These are phyloP conservation scores for Cruciata laevipes DNA, from an alignment of 257 asterid genomes.

Conservation along the genomic window DNA sequence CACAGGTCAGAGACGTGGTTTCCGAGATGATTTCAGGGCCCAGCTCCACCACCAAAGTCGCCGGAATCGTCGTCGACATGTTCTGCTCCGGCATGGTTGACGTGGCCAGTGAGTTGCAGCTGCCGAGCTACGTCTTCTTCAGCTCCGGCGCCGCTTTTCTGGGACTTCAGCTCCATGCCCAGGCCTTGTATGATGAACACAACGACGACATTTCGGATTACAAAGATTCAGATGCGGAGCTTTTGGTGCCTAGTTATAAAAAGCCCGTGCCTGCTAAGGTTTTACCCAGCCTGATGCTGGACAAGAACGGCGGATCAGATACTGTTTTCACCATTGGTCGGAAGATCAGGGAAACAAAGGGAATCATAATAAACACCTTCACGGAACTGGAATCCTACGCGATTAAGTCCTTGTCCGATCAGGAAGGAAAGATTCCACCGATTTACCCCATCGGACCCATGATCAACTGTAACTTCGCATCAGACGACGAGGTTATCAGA, in stretches of 20 bases:
- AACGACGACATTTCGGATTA: slow-evolving; percentile 16
- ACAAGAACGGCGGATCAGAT: slow-evolving; percentile 2
- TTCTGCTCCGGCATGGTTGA: slow-evolving; percentile 35
- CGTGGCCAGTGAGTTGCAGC: slow-evolving; percentile 32
- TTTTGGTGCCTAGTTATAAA: slow-evolving; percentile 10
- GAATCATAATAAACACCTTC: slow-evolving; percentile 27
- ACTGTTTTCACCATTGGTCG: neutral
- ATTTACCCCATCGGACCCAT: slow-evolving; percentile 23
- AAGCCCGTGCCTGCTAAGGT: slow-evolving; percentile 24
- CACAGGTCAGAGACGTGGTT: slow-evolving; percentile 29
- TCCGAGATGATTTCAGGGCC: neutral
- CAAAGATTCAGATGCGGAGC: slow-evolving; percentile 15
- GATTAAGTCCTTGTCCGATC: slow-evolving; percentile 4
- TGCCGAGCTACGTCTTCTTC: slow-evolving; percentile 38
- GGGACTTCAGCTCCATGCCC: slow-evolving; percentile 20
- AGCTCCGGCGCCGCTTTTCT: slow-evolving; percentile 41
- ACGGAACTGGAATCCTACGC: slow-evolving; percentile 19
- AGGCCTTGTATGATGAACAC: slow-evolving; percentile 16
- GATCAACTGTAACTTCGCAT: slow-evolving; percentile 9
- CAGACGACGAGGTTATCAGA: slow-evolving; percentile 12
- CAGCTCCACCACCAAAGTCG: slow-evolving; percentile 6
- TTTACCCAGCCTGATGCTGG: slow-evolving; percentile 15
- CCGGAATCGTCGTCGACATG: slow-evolving; percentile 42
- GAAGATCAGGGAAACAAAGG: slow-evolving; percentile 14
- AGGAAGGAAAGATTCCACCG: slow-evolving; percentile 11